Base-by-base conservation (phyloP, 257 asterid species). In the Jacaranda copaia region DNA sequence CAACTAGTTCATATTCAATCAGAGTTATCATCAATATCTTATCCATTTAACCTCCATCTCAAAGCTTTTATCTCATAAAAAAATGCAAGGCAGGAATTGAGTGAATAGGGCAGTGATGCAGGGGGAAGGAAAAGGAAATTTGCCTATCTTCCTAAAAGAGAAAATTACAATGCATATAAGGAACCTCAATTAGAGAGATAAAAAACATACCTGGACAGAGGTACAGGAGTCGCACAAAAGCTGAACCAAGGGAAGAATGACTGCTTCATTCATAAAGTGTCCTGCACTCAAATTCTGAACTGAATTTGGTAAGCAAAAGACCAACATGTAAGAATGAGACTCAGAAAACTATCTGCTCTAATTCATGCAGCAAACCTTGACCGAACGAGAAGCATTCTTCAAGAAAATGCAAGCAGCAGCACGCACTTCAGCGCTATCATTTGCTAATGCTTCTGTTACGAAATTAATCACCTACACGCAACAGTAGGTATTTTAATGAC, bases 221-320 rank as follows among this genome's bases (percentile, higher is more conserved):
- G 85, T 76, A 78, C 81, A 76, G 70, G 89, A 82, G 79, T 92
- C 95, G 60, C 78, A 82, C 81, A 95, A 84, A 85, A 91, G 97
- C 83, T 85, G 91, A 74, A 93, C 88, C 91, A 95, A 80, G 71
- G 94, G 91, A 85, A 59, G 73, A 60, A 87, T 78, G 51, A 91
- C 78, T 32, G 81, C 51, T 73, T 90, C 94, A n/a, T 84, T 85
- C 91, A 89, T 86, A 80, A 93, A 95, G 48, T 79, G 79, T 79
- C 97, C 98, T 88, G 96, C 96, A 87, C 97, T 91, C 81, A 90
- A 84, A 89, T 77, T 91, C 99, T 95, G 93, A 77, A 80, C 38
- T 32, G 70, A 56, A 75, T 57, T 75, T 68, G n/a, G 32, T 55
- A 74, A 91, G 92, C 78, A 45, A 75, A 53, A 67, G 62, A 61